Base-by-base conservation (phyloP, 2,329 filamentous ascomycete genomes). In the Chrysosporium queenslandicum region DNA sequence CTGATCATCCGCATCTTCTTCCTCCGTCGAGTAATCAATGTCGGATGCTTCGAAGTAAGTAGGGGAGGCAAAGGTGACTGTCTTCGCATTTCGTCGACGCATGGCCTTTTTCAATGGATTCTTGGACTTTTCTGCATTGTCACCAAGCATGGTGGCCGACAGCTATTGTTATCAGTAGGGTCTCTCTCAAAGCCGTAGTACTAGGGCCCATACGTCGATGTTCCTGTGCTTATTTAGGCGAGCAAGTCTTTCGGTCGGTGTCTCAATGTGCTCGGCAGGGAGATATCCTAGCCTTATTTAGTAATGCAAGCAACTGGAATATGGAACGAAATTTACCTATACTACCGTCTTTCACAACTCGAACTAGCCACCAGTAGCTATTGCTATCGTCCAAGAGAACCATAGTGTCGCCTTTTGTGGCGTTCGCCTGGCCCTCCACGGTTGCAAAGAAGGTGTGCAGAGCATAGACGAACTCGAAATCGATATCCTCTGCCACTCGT, bases 381-480 rank as follows among this genome's bases (percentile, higher is more conserved):
- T 98, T 98, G 72, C 89, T 97, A 64, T 98, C 92, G 64, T 98
- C 92, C 20, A 98, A 79, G 58, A 98, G 76, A 50, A 97, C 91
- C 92, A 98, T 98, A 12, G 91, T 97, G 65, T 98, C 92, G 48
- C 92, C 92, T 71, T 98, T 98, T 30, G 88, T 94, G 54, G 92
- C 92, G 74, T 97, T 98, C 57, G 92, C 92, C 71, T 98, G 92
- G 25, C 92, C 92, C 71, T 98, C 92, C 46, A 98, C 92, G 0
- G 92, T 97, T 25, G 92, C 92, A 58, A 96, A 87, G 64, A 98
- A 98, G 2, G 91, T 98, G 68, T 97, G 92, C 54, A 98, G 77
- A 25, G 92, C 92, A 73, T 98, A 98, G 56, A 98, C 92, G 72
- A 97, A 97, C 68, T 97, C 91, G 75, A 98, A 97, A 77, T 98